These are phyloP conservation scores for Exsudoporus frostii DNA, from an alignment of 768 basidiomycete genomes.

Conservation along the genomic window DNA sequence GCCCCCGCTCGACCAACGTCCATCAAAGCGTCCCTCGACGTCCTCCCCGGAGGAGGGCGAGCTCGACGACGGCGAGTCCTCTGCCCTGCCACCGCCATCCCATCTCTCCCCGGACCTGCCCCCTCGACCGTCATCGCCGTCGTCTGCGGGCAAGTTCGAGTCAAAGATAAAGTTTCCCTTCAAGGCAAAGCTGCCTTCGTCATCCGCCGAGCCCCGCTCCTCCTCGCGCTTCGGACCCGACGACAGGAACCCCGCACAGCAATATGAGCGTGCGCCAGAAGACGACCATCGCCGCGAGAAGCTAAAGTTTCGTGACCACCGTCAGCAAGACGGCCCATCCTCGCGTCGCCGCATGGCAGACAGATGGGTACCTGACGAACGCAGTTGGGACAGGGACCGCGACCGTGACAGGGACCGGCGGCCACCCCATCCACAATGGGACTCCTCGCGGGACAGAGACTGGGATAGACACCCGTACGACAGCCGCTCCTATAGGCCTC, in stretches of 20 bases:
- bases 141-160: constrained; percentile 32
- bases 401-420: constrained; percentile 30
- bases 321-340: constrained; percentile 13
- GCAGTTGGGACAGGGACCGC: constrained; percentile 21
- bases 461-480: constrained; percentile 22
- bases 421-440: constrained; percentile 15
- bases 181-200: constrained; percentile 41
- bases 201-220: constrained; percentile 18
- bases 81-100: constrained; percentile 2
- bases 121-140: constrained; percentile 33
- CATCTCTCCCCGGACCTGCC: constrained; percentile 15
- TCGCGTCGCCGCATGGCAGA: constrained; percentile 22
- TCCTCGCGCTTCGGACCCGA: constrained; percentile 34
- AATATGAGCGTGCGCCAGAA: constrained; percentile 42
- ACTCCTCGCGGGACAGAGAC: constrained; percentile 23
- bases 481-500: constrained; percentile 18
- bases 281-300: constrained; percentile 41
- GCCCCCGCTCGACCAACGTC: constrained; percentile 48
- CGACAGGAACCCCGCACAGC: constrained; percentile 24
- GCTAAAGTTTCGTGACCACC: constrained; percentile 19
- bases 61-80: constrained; percentile 54
- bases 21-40: constrained; percentile 53
- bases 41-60: constrained; percentile 81
- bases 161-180: constrained; percentile 72
- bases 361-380: constrained; percentile 27